Percentiles rank a stretch among this genome's conserved stretches.
Conservation (phyloP, 2,329 filamentous ascomycete genomes). For the Xylaria sp. region DNA sequence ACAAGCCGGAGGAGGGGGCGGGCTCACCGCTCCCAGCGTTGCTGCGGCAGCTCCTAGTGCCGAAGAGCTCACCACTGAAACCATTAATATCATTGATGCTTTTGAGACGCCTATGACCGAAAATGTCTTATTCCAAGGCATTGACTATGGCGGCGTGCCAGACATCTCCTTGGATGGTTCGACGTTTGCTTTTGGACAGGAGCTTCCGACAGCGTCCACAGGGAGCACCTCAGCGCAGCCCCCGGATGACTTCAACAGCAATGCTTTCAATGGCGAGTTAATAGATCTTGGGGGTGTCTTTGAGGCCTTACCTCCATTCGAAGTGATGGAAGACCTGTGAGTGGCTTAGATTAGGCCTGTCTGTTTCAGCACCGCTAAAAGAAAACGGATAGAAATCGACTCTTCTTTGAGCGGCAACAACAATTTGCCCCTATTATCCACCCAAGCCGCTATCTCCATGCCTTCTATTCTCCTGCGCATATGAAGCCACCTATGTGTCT, state of each 20-base stretch:
- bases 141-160: conserved; percentile 43
- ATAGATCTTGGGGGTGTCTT: conserved; percentile 80
- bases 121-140: conserved; percentile 45
- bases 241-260: conserved; percentile 16
- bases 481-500: conserved; percentile 84
- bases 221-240: conserved; percentile 36
- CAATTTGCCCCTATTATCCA: conserved; percentile 82
- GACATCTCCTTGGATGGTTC: conserved; percentile 30
- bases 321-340: conserved; percentile 86
- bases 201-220: conserved; percentile 34
- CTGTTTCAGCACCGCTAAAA: conserved; percentile 22
- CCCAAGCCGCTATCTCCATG: conserved; percentile 76
- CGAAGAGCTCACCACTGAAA: conserved; percentile 44
- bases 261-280: conserved; percentile 62
- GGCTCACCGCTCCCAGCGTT: background rate
- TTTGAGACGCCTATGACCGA: conserved; percentile 40
- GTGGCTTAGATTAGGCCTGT: conserved; percentile 42
- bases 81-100: conserved; percentile 42
- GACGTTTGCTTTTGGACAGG: conserved; percentile 38
- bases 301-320: conserved; percentile 80
- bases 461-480: conserved; percentile 76
- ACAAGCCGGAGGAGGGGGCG: conserved; percentile 64
- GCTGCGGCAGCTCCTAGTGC: conserved; percentile 40
- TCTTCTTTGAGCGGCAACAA: conserved; percentile 82
- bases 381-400: conserved; percentile 65